phyloP scores from a whole-genome alignment of 768 basidiomycete genomes.

The Lentinula raphanica region DNA sequence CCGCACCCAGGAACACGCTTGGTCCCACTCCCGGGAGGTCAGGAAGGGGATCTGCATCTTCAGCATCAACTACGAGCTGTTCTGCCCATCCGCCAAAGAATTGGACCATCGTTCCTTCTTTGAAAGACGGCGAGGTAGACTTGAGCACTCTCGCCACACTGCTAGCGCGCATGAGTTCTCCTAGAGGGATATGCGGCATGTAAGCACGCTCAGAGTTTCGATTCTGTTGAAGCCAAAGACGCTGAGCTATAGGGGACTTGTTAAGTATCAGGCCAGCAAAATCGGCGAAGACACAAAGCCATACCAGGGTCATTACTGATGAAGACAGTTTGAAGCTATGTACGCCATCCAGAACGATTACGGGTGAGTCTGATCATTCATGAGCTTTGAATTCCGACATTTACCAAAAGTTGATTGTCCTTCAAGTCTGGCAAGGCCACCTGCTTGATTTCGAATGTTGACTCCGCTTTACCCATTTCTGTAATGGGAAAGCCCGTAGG shows the following conservation, averaged over 20 bases:
- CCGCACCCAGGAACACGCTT: not conserved
- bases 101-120: not conserved
- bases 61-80: not conserved
- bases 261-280: too few relatives aligned
- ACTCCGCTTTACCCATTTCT: not conserved
- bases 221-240: not conserved
- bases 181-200: not conserved
- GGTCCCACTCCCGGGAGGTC: not conserved
- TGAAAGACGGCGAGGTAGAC: not conserved
- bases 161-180: not conserved
- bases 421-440: not conserved
- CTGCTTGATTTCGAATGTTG: not conserved
- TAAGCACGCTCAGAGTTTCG: not conserved
- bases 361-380: too few relatives aligned
- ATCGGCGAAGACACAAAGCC: too few relatives aligned
- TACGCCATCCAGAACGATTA: too few relatives aligned
- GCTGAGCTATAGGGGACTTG: too few relatives aligned
- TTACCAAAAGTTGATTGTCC: not conserved
- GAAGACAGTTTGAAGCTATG: not conserved
- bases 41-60: not conserved
- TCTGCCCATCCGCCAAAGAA: not conserved
- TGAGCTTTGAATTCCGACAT: not conserved
- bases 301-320: conserved; percentile 1
- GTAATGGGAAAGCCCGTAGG: not conserved
- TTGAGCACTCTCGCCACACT: not conserved